Percentiles rank a stretch among this genome's conserved stretches.
Evolutionary conservation across 2,329 filamentous ascomycete genomes (phyloP).

Genomic region (Fusarium nodosum): DNA sequence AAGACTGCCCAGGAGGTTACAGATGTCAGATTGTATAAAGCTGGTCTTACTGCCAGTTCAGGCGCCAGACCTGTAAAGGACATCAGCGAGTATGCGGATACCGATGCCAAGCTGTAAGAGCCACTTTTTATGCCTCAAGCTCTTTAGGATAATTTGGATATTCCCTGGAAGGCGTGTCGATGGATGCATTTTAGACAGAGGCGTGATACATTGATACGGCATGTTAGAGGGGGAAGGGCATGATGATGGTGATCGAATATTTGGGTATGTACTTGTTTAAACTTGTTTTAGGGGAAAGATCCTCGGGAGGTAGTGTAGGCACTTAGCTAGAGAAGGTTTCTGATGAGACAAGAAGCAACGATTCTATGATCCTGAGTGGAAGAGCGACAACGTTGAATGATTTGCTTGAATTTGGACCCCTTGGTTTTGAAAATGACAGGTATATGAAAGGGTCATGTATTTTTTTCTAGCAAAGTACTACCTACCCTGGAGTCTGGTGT

Average conservation of each 20-base stretch:
- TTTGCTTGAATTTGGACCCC: background rate
- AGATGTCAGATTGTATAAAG: conserved; percentile 86
- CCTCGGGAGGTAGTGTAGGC: background rate
- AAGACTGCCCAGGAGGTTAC: conserved; percentile 71
- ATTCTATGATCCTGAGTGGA: background rate
- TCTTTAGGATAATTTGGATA: conserved; percentile 16
- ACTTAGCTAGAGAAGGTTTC: background rate
- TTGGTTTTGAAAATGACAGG: background rate
- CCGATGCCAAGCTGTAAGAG: conserved; percentile 79
- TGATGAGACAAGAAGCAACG: background rate
- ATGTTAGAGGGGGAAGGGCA: conserved; percentile 18
- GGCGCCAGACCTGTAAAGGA: conserved; percentile 81
- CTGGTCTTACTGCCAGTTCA: conserved; percentile 76
- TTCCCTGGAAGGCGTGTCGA: conserved; percentile 14
- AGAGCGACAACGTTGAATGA: background rate
- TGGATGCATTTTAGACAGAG: conserved; percentile 33
- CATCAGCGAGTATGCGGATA: conserved; percentile 86
- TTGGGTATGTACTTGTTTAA: conserved; percentile 10
- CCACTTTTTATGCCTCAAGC: background rate
- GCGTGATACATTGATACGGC: conserved; percentile 23
- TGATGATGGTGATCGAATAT: conserved; percentile 6
- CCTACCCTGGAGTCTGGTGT: background rate
- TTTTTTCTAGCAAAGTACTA: background rate
- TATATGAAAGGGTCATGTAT: background rate
- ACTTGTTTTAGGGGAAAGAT: conserved; percentile 12